Evolutionary conservation across 805 yeast genomes (phyloP), one percentile per base, ranked within the genome.

Genomic region (Metschnikowia dekortorum): DNA sequence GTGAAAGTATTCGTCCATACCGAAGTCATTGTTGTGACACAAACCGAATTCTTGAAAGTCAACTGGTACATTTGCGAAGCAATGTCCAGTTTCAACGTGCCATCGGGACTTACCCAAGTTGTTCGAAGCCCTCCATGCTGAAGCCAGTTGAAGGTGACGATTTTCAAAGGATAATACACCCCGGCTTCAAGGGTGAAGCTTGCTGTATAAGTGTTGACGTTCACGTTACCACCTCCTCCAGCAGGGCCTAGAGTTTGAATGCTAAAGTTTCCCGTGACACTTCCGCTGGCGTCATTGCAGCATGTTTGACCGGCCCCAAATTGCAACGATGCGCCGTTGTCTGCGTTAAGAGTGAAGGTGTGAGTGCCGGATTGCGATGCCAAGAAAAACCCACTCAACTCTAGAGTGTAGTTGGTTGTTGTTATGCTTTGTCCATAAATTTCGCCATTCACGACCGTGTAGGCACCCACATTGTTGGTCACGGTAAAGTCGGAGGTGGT

Each of bases 301-400:
- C 60, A 56, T 1, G 51, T 31, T 22, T 40, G 49, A 11, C 54
- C 57, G 1, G 55, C 34, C n/a, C 60, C 56, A 34, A 56, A 49
- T 26, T 53, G 56, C 51, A 56, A 45, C 6, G 58, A 48, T 1
- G 58, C 60, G 33, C 60, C 60, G 35, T 56, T 53, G 42, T 56
- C 60, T 13, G 60, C 58, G 3, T 37, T 43, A 22, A 56, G 44
- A 13, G 33, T 48, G 46, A 56, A 50, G 5, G 53, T 54, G 46
- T 50, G 54, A 2, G 37, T 38, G 16, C 60, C 60, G 5, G 56
- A 10, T 2, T 32, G 14, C 8, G 51, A 49, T 10, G 60, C 58
- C 11, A 26, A 28, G 44, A 54, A 56, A 36, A 50, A 55, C 1
- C 60, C 60, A 8, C 52, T 36, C 48, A 56, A 40, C 28, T 49